A percentile compares a stretch with the other conserved stretches of the same genome.
Evolutionary conservation across 495 filamentous ascomycete species (phyloP).

Genomic region (Aspergillus olivimuriae): DNA sequence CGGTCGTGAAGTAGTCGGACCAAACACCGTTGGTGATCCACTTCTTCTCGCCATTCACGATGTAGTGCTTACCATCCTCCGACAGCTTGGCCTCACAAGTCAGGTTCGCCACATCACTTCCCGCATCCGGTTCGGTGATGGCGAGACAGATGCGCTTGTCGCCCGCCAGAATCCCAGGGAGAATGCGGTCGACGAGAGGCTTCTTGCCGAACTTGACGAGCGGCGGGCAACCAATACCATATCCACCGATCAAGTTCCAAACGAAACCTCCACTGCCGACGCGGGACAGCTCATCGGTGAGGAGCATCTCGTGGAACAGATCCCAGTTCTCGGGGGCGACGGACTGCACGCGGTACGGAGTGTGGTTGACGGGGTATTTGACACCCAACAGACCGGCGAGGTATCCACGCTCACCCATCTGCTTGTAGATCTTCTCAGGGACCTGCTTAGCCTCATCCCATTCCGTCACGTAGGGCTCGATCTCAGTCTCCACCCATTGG

Average conservation of each 20-base stretch:
- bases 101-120: conserved; percentile 87
- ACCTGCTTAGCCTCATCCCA: conserved; percentile 96
- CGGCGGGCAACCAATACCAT: conserved; percentile 88
- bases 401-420: conserved; percentile 90
- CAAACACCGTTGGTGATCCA: conserved; percentile 99
- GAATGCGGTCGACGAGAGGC: conserved; percentile 71
- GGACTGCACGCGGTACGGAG: conserved; percentile 60
- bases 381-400: conserved; percentile 82
- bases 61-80: conserved; percentile 95
- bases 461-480: conserved; percentile 88
- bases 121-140: conserved; percentile 78
- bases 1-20: conserved; percentile 95
- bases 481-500: conserved; percentile 81
- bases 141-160: conserved; percentile 94
- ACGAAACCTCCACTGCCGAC: conserved; percentile 87
- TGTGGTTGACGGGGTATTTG: conserved; percentile 67
- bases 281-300: conserved; percentile 91
- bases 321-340: conserved; percentile 92
- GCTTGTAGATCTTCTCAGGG: conserved; percentile 81
- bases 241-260: conserved; percentile 97
- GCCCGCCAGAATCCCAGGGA: conserved; percentile 79
- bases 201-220: conserved; percentile 90
- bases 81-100: conserved; percentile 91
- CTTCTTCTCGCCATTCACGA: conserved; percentile 99
- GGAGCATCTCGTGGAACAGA: conserved; percentile 90